phyloP scores from a whole-genome alignment of 176 grass and related monocot genomes.

The Oryza australiensis region DNA sequence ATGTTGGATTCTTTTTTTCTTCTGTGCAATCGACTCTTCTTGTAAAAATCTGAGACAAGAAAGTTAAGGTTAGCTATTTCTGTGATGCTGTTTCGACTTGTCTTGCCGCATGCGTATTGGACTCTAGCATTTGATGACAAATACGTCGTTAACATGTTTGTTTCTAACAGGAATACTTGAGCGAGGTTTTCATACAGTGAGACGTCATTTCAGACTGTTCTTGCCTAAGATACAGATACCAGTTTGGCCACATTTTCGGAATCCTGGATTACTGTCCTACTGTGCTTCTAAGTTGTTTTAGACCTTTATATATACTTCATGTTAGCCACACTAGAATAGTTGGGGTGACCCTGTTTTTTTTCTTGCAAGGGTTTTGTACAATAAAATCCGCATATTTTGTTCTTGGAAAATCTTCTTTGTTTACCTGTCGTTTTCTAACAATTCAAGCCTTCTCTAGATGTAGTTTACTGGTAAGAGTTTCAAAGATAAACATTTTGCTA shows the following conservation, averaged over 20 bases:
- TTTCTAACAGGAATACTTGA: background rate
- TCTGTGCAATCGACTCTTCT: background rate
- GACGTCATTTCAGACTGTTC: too few relatives aligned
- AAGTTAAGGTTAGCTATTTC: background rate
- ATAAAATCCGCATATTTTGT: background rate
- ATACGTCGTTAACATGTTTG: background rate
- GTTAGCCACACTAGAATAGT: background rate
- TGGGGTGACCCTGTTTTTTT: background rate
- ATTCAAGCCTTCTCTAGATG: background rate
- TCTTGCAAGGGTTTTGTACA: background rate
- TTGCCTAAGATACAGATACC: too few relatives aligned
- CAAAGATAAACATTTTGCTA: background rate
- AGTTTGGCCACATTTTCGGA: too few relatives aligned
- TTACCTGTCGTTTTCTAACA: background rate
- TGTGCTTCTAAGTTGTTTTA: background rate
- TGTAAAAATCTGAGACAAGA: background rate
- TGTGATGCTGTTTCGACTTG: background rate
- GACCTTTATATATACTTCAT: background rate
- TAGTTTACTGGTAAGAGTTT: background rate
- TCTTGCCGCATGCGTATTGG: background rate
- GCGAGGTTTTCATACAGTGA: too few relatives aligned
- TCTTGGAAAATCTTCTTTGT: background rate
- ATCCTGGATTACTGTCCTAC: too few relatives aligned
- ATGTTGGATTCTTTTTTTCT: background rate
- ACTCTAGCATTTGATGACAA: background rate